These are phyloP conservation scores for Mallotus repandus DNA, from an alignment of 441 rosid genomes.

Conservation along the genomic window DNA sequence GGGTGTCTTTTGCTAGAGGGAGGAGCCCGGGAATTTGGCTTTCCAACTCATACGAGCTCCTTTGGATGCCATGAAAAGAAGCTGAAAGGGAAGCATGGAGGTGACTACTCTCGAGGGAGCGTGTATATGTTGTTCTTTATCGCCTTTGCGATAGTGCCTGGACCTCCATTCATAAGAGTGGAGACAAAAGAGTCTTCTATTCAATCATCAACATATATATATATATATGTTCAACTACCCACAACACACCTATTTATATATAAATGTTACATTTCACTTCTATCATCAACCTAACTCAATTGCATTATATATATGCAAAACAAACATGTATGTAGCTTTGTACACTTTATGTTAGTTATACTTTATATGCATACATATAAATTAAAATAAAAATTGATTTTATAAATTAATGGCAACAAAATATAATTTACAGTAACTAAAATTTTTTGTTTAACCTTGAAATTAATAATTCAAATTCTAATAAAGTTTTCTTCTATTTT, in stretches of 20 bases:
- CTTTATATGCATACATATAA: too few relatives aligned
- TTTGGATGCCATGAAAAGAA: constrained; percentile 55
- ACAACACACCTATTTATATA: not conserved
- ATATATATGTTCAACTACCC: not conserved
- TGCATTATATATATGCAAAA: not conserved
- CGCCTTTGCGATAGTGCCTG: constrained; percentile 40
- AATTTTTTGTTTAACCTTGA: too few relatives aligned
- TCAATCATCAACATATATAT: constrained; percentile 30
- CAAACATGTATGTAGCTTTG: not conserved
- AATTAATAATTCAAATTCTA: too few relatives aligned
- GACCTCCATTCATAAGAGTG: constrained; percentile 32
- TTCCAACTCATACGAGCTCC: constrained; percentile 42
- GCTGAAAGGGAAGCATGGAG: constrained; percentile 29
- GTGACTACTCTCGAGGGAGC: constrained; percentile 58
- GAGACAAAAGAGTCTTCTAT: constrained; percentile 43
- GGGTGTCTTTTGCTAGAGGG: not conserved
- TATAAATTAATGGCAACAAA: too few relatives aligned
- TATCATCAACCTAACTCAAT: not conserved
- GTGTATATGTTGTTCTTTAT: constrained; percentile 34
- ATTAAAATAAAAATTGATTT: too few relatives aligned
- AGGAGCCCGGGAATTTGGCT: constrained; percentile 29
- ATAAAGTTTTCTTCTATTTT: too few relatives aligned
- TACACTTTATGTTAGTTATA: too few relatives aligned
- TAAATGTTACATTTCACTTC: not conserved
- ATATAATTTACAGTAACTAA: too few relatives aligned